These are phyloP conservation scores for Circinella minor DNA, from an alignment of 371 early-diverging fungal genomes.

Conservation along the genomic window DNA sequence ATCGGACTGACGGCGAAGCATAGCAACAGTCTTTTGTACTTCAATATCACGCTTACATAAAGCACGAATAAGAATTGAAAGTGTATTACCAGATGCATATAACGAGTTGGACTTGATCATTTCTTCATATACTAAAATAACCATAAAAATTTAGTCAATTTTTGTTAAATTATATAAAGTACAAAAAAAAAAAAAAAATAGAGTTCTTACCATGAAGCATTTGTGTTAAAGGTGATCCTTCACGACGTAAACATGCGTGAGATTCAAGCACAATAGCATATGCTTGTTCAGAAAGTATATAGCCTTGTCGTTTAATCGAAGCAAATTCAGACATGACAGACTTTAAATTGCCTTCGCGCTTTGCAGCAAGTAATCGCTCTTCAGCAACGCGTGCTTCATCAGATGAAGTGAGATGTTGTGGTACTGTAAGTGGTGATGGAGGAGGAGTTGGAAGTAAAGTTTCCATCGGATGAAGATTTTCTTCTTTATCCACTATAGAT, in stretches of 20 bases:
- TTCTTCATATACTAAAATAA: conserved; percentile 41
- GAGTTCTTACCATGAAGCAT: conserved; percentile 38
- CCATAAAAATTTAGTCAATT: too few species aligned
- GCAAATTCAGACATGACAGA: conserved; percentile 35
- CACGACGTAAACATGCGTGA: conserved; percentile 37
- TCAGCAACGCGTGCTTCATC: conserved; percentile 10
- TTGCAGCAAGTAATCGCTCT: conserved; percentile 29
- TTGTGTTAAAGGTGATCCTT: conserved; percentile 38
- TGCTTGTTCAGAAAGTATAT: conserved; percentile 34
- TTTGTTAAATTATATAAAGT: too few species aligned
- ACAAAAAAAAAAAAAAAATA: not conserved
- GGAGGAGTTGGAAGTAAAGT: conserved; percentile 14
- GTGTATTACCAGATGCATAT: conserved; percentile 38
- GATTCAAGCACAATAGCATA: conserved; percentile 53
- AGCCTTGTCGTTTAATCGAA: conserved; percentile 40
- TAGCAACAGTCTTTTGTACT: conserved; percentile 46
- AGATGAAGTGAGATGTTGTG: conserved; percentile 6
- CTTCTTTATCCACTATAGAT: not conserved
- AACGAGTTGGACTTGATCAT: conserved; percentile 33
- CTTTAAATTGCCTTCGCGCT: conserved; percentile 40
- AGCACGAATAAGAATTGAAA: conserved; percentile 35
- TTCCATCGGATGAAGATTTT: not conserved
- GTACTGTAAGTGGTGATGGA: conserved; percentile 11
- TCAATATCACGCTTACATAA: conserved; percentile 51
- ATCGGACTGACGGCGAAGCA: conserved; percentile 40